A percentile compares a stretch with the other conserved stretches of the same genome.
Evolutionary conservation across 2,329 filamentous ascomycete species (phyloP).

Genomic region (Fusarium foetens): DNA sequence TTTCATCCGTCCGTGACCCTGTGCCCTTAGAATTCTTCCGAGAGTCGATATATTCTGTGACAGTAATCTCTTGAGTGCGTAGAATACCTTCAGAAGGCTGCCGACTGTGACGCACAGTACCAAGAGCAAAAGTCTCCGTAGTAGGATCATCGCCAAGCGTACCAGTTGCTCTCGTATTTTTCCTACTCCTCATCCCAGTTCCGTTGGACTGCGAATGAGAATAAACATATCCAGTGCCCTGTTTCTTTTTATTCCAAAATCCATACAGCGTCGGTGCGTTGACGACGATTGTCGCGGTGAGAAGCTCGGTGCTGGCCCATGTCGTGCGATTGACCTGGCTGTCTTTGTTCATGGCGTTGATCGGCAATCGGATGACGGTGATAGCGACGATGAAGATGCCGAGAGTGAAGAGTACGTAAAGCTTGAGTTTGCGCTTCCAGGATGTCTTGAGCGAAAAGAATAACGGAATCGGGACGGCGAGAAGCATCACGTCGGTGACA

Average conservation of each 20-base stretch:
- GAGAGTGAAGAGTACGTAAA: slow-evolving; percentile 50
- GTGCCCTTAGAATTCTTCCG: background rate
- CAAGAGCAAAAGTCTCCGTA: background rate
- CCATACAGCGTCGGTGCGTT: slow-evolving; percentile 53
- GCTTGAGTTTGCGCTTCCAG: slow-evolving; percentile 46
- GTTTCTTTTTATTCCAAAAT: slow-evolving; percentile 44
- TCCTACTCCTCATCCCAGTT: background rate
- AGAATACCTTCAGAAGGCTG: background rate
- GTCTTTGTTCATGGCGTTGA: slow-evolving; percentile 49
- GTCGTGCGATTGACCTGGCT: slow-evolving; percentile 51
- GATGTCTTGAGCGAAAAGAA: slow-evolving; percentile 45
- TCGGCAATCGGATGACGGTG: slow-evolving; percentile 52
- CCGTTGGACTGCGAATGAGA: background rate
- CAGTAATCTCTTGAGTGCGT: background rate
- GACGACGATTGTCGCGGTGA: slow-evolving; percentile 49
- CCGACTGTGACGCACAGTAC: background rate
- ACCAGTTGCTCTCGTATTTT: background rate
- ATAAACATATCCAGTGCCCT: background rate
- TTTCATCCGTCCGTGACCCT: background rate
- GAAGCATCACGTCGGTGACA: slow-evolving; percentile 46
- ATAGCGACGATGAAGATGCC: slow-evolving; percentile 54
- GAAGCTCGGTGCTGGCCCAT: slow-evolving; percentile 53
- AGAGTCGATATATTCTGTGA: background rate
- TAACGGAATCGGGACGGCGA: slow-evolving; percentile 40
- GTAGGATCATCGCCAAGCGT: background rate